phyloP scores from a whole-genome alignment of 371 early-diverging fungal species.

The Mucor velutinosus region DNA sequence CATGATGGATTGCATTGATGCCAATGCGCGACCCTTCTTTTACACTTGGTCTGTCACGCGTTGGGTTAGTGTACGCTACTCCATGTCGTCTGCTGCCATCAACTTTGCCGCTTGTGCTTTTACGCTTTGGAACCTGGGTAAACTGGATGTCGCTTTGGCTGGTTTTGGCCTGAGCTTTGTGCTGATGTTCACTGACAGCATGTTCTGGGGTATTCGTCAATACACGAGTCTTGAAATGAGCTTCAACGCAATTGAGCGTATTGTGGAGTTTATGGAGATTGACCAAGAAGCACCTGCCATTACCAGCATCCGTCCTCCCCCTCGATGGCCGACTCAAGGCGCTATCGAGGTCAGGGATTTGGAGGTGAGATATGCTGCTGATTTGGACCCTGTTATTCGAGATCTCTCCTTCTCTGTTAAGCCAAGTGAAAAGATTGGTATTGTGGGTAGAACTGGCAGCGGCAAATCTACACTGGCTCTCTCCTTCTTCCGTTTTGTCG shows the following conservation, averaged over 20 bases:
- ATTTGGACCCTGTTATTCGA: conserved; percentile 66
- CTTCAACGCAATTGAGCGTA: conserved; percentile 84
- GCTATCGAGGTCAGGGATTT: conserved; percentile 65
- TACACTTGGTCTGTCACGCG: conserved; percentile 82
- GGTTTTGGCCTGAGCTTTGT: conserved; percentile 83
- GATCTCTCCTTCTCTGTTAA: conserved; percentile 65
- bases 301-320: conserved; percentile 48
- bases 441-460: conserved; percentile 78
- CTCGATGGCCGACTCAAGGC: conserved; percentile 77
- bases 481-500: conserved; percentile 76
- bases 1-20: conserved; percentile 58
- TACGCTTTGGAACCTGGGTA: conserved; percentile 47
- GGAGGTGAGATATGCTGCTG: conserved; percentile 66
- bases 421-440: conserved; percentile 73
- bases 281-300: conserved; percentile 68
- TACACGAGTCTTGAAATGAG: conserved; percentile 81
- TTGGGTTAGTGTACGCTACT: conserved; percentile 78
- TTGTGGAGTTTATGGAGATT: conserved; percentile 73
- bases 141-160: conserved; percentile 76
- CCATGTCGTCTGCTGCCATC: conserved; percentile 68
- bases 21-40: conserved; percentile 75
- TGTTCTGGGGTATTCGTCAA: conserved; percentile 48
- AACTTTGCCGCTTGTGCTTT: conserved; percentile 66
- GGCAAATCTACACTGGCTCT: conserved; percentile 81
- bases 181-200: conserved; percentile 55